Percentiles rank a stretch among this genome's conserved stretches.
These are phyloP conservation scores for Penicillium sp. DNA, from an alignment of 2,329 filamentous ascomycete species.

Conservation along the genomic window DNA sequence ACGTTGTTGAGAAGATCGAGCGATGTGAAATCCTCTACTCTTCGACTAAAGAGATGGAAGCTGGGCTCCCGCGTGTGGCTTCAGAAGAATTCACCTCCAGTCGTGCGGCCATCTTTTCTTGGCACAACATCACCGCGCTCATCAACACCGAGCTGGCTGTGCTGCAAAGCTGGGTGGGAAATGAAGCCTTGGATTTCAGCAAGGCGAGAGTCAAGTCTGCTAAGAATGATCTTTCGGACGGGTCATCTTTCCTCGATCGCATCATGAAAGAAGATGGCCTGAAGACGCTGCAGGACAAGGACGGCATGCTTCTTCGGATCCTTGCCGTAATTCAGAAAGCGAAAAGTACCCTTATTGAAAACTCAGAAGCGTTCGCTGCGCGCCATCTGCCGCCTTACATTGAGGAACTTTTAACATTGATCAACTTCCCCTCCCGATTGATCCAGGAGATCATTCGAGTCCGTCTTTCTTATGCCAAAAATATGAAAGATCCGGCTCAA, in stretches of 20 bases:
- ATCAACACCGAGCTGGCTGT: slow-evolving; percentile 94
- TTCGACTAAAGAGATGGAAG: slow-evolving; percentile 68
- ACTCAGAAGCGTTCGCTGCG: slow-evolving; percentile 77
- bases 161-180: slow-evolving; percentile 93
- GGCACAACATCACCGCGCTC: slow-evolving; percentile 94
- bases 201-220: slow-evolving; percentile 67
- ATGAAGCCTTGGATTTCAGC: slow-evolving; percentile 87
- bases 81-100: slow-evolving; percentile 76
- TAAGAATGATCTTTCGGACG: slow-evolving; percentile 72
- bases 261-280: slow-evolving; percentile 94
- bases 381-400: slow-evolving; percentile 93
- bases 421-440: slow-evolving; percentile 93
- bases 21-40: slow-evolving; percentile 83
- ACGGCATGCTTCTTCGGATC: slow-evolving; percentile 80
- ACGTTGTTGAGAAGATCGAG: slow-evolving; percentile 86
- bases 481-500: slow-evolving; percentile 91
- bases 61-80: slow-evolving; percentile 70
- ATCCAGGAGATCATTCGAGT: slow-evolving; percentile 96
- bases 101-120: slow-evolving; percentile 84
- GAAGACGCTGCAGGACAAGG: slow-evolving; percentile 77
- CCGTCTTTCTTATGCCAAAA: slow-evolving; percentile 83
- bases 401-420: slow-evolving; percentile 88
- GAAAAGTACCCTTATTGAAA: slow-evolving; percentile 83
- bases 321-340: slow-evolving; percentile 87
- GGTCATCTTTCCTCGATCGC: slow-evolving; percentile 88